Evolutionary conservation across 1,284 basidiomycete species (phyloP).

Genomic region (Ganoderma lingzhi): DNA sequence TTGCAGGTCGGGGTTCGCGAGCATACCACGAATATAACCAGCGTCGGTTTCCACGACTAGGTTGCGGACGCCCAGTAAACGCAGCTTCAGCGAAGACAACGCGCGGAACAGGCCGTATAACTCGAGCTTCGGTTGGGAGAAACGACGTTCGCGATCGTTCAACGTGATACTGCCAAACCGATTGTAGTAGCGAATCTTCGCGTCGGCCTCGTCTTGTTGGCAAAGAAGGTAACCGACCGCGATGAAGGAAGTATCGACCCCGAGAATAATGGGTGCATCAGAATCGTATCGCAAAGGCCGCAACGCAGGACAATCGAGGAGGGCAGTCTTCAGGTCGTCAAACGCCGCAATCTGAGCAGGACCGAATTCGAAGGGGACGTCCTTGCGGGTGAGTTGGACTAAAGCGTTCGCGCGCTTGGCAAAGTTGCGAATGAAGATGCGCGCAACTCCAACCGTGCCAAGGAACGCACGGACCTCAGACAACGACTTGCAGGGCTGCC

Average conservation of each 20-base stretch:
- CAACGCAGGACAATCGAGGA: not conserved
- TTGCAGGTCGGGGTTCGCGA: slow-evolving; percentile 49
- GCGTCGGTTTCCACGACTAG: slow-evolving; percentile 50
- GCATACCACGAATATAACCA: slow-evolving; percentile 51
- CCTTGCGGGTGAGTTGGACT: slow-evolving; percentile 33
- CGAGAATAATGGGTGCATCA: no score
- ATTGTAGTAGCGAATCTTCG: not conserved
- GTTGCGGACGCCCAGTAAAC: slow-evolving; percentile 42
- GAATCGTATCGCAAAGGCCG: not conserved
- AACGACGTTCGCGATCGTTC: not conserved
- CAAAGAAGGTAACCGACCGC: no score
- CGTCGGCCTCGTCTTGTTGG: no score
- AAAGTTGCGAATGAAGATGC: slow-evolving; percentile 35
- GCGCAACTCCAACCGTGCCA: slow-evolving; percentile 32
- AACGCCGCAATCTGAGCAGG: not conserved
- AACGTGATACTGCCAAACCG: not conserved
- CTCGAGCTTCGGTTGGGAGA: not conserved
- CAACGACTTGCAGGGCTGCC: slow-evolving; percentile 29
- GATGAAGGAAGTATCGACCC: no score
- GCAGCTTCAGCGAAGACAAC: slow-evolving; percentile 9
- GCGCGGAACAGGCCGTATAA: no score
- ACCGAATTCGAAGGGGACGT: slow-evolving; percentile 26
- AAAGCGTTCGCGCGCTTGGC: not conserved
- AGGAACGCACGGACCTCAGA: slow-evolving; percentile 37
- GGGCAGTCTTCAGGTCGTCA: not conserved